Evolutionary conservation across 202 grass and related monocot genomes (phyloP).

Genomic region (Carex sylvatica): DNA sequence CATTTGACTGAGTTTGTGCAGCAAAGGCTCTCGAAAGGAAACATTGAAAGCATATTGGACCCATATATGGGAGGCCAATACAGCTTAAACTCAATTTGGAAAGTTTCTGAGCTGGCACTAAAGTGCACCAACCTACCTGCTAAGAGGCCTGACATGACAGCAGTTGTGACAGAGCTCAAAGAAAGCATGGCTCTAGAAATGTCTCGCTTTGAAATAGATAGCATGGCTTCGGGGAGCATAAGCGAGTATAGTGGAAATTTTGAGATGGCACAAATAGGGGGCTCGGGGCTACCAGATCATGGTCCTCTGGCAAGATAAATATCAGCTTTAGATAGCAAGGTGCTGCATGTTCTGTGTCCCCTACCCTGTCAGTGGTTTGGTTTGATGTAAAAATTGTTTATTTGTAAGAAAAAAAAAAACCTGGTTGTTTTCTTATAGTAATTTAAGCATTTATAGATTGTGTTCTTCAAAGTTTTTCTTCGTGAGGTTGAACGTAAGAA

Average conservation of each 20-base stretch:
- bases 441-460: not conserved
- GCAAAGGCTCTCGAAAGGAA: constrained; percentile 31
- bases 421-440: not conserved
- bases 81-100: constrained; percentile 48
- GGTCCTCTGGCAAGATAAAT: constrained; percentile 12
- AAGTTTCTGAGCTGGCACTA: constrained; percentile 32
- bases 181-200: constrained; percentile 36
- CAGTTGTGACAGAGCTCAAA: constrained; percentile 12
- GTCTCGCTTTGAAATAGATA: not conserved
- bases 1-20: constrained; percentile 38
- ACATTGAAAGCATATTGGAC: constrained; percentile 42
- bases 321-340: not conserved
- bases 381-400: not conserved
- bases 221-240: not conserved
- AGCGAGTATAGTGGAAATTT: not conserved
- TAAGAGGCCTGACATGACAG: constrained; percentile 35
- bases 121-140: constrained; percentile 14
- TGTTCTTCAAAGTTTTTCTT: not conserved
- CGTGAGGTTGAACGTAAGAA: not conserved
- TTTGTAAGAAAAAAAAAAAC: not conserved
- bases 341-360: not conserved
- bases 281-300: not conserved
- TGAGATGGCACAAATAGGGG: not conserved
- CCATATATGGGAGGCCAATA: constrained; percentile 26
- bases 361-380: not conserved